Percentiles rank a stretch among this genome's conserved stretches.
phyloP scores from a whole-genome alignment of 2,329 filamentous ascomycete genomes.

The Davidsoniella virescens region DNA sequence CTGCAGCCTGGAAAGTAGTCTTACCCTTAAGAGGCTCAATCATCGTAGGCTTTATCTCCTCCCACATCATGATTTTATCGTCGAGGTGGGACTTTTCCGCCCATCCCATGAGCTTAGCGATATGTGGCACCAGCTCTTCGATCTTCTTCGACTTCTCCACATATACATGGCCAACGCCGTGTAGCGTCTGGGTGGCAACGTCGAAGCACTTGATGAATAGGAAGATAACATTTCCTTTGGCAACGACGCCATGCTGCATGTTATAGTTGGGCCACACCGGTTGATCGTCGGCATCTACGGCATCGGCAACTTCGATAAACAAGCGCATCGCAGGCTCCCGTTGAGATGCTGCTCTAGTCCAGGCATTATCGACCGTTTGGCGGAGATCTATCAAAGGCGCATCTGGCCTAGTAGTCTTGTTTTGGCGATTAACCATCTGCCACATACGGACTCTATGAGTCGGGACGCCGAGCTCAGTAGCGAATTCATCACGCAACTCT shows the following conservation, averaged over 20 bases:
- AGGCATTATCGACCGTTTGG: constrained; percentile 60
- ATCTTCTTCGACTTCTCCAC: constrained; percentile 79
- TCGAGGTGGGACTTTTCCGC: constrained; percentile 50
- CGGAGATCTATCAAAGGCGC: constrained; percentile 63
- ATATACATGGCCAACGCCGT: constrained; percentile 70
- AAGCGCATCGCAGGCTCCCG: constrained; percentile 61
- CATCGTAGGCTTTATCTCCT: constrained; percentile 97
- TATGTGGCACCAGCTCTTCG: constrained; percentile 61
- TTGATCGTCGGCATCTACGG: constrained; percentile 49
- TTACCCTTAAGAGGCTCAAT: constrained; percentile 90
- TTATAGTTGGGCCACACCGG: constrained; percentile 54
- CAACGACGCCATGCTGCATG: constrained; percentile 35
- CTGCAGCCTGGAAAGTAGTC: constrained; percentile 72
- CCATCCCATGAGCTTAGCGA: constrained; percentile 76
- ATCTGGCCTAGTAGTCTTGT: constrained; percentile 88
- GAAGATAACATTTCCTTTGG: constrained; percentile 52
- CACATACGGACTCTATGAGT: constrained; percentile 63
- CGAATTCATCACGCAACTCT: constrained; percentile 58
- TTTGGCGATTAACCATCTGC: constrained; percentile 97
- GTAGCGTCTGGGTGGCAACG: constrained; percentile 53
- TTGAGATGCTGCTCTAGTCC: constrained; percentile 34
- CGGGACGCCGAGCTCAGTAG: constrained; percentile 51
- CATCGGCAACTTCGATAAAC: constrained; percentile 68
- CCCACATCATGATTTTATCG: constrained; percentile 56
- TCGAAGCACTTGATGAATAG: constrained; percentile 92